Evolutionary conservation across 2,329 filamentous ascomycete genomes (phyloP).

Genomic region (Colletotrichum truncatum): DNA sequence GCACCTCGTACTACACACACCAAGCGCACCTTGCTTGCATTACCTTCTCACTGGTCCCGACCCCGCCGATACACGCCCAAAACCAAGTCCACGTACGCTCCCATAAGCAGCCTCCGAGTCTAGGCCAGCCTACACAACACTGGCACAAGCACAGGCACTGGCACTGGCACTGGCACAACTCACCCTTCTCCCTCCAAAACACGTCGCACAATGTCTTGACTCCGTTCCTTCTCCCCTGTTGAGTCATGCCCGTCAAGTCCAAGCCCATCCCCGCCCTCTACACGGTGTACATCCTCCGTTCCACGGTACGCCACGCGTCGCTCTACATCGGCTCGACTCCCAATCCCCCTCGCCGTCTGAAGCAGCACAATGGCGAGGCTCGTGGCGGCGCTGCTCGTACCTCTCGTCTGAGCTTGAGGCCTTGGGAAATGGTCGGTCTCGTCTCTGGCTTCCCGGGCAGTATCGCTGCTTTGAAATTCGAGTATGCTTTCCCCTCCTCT

Average conservation of each 20-base stretch:
- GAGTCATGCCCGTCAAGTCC: conserved; percentile 49
- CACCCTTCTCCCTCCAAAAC: conserved; percentile 9
- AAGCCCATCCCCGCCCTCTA: conserved; percentile 87
- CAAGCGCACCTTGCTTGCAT: not conserved
- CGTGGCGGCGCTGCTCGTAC: conserved; percentile 87
- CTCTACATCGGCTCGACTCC: conserved; percentile 95
- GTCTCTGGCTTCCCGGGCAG: conserved; percentile 90
- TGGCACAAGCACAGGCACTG: not conserved
- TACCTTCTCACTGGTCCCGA: conserved; percentile 2
- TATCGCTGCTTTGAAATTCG: conserved; percentile 91
- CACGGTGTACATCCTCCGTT: conserved; percentile 91
- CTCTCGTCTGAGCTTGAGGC: conserved; percentile 71
- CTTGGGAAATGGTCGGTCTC: conserved; percentile 91
- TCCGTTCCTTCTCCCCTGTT: conserved; percentile 11
- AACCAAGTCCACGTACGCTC: conserved; percentile 26
- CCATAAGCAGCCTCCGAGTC: not conserved
- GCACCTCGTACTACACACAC: not conserved
- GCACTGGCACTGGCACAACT: not conserved
- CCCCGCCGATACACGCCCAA: conserved; percentile 23
- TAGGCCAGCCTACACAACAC: conserved; percentile 14
- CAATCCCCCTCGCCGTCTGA: conserved; percentile 83
- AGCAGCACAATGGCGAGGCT: conserved; percentile 88
- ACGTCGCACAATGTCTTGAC: conserved; percentile 29
- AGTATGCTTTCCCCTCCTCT: conserved; percentile 59
- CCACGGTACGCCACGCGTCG: conserved; percentile 74